Evolutionary conservation across 805 yeast genomes (phyloP).

Genomic region (Debaryomyces hansenii): DNA sequence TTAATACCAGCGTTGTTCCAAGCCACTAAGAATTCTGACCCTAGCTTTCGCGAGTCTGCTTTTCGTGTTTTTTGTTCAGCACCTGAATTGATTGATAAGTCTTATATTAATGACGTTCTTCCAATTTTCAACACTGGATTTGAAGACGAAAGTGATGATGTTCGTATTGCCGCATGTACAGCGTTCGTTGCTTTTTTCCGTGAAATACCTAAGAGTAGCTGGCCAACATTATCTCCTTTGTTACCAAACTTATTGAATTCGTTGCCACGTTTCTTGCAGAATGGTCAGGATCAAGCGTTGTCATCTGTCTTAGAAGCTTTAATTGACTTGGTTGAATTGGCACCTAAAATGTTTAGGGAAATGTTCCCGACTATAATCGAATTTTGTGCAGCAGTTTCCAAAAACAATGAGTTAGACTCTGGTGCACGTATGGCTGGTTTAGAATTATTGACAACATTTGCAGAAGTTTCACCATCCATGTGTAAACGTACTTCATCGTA

Average conservation of each 20-base stretch:
- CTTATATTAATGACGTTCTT: slow-evolving; percentile 53
- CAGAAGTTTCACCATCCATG: slow-evolving; percentile 94
- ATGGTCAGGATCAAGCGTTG: slow-evolving; percentile 77
- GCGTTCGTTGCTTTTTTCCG: slow-evolving; percentile 92
- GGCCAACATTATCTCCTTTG: slow-evolving; percentile 76
- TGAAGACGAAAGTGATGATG: slow-evolving; percentile 75
- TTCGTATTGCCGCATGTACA: slow-evolving; percentile 85
- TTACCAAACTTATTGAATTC: slow-evolving; percentile 84
- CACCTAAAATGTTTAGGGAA: slow-evolving; percentile 90
- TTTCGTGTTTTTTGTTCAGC: slow-evolving; percentile 85
- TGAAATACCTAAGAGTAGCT: slow-evolving; percentile 70
- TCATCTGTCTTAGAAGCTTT: slow-evolving; percentile 86
- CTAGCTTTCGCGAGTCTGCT: slow-evolving; percentile 82
- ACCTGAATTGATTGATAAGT: slow-evolving; percentile 71
- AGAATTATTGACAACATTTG: slow-evolving; percentile 85
- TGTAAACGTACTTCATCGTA: slow-evolving; percentile 78
- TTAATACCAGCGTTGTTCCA: slow-evolving; percentile 71
- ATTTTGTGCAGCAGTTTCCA: slow-evolving; percentile 81
- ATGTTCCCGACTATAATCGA: slow-evolving; percentile 88
- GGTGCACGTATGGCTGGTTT: slow-evolving; percentile 81
- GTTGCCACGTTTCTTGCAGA: slow-evolving; percentile 77
- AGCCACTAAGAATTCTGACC: slow-evolving; percentile 56
- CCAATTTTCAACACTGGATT: slow-evolving; percentile 81
- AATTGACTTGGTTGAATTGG: slow-evolving; percentile 87
- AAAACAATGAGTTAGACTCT: slow-evolving; percentile 77